Percentiles rank a stretch among this genome's conserved stretches.
Evolutionary conservation across 2,329 filamentous ascomycete species (phyloP).

Genomic region (Blastomyces parvus): DNA sequence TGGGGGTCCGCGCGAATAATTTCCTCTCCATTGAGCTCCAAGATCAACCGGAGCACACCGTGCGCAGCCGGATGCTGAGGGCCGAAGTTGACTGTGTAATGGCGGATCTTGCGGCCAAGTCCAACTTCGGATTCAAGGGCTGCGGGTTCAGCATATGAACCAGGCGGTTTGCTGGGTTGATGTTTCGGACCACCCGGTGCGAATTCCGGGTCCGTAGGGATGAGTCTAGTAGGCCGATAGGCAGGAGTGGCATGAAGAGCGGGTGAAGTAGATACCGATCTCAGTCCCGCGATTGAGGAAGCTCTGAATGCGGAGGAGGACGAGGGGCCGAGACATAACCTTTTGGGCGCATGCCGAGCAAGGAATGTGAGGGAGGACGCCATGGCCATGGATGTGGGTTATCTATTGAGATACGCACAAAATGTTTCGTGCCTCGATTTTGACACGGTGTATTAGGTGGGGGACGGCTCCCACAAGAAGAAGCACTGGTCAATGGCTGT

Average conservation of each 20-base stretch:
- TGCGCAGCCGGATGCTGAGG: conserved; percentile 97
- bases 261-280: conserved; percentile 48
- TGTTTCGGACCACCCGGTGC: conserved; percentile 32
- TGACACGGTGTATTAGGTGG: conserved; percentile 24
- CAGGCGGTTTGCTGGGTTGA: conserved; percentile 21
- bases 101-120: conserved; percentile 72
- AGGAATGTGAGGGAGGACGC: conserved; percentile 52
- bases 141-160: conserved; percentile 17
- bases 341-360: conserved; percentile 50
- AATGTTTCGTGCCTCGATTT: conserved; percentile 28
- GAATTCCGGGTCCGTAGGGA: conserved; percentile 51
- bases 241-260: conserved; percentile 43
- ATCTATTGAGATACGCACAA: conserved; percentile 14
- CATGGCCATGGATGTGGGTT: conserved; percentile 36
- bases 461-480: conserved; percentile 8
- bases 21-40: conserved; percentile 95
- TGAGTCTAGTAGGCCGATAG: conserved; percentile 45
- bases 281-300: conserved; percentile 38
- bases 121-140: conserved; percentile 39
- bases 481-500: conserved; percentile 7
- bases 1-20: conserved; percentile 95
- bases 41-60: conserved; percentile 92
- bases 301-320: conserved; percentile 31
- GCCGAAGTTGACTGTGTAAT: conserved; percentile 99
- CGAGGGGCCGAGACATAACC: conserved; percentile 47